phyloP scores from a whole-genome alignment of 2,329 filamentous ascomycete genomes.

The Fusarium albosuccineum region DNA sequence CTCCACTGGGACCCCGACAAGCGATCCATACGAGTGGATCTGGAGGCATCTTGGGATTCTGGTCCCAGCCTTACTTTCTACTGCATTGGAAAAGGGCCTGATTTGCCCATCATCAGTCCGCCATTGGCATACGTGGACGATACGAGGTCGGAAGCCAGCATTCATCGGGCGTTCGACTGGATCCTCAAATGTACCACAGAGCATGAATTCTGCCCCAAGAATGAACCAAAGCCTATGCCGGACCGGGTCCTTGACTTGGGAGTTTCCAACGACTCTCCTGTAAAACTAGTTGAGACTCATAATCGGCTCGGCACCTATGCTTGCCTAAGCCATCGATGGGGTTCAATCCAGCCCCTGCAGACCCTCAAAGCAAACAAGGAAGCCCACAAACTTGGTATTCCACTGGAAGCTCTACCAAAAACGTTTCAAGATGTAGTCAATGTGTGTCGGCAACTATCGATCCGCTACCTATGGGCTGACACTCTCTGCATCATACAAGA shows the following conservation, averaged over 20 bases:
- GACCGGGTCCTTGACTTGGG: slow-evolving; percentile 26
- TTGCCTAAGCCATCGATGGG: slow-evolving; percentile 27
- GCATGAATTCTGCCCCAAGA: slow-evolving; percentile 21
- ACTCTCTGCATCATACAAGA: slow-evolving; percentile 25
- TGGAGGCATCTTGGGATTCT: background rate
- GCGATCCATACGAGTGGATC: background rate
- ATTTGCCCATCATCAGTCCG: slow-evolving; percentile 8
- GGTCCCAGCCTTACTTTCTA: slow-evolving; percentile 26
- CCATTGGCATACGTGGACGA: slow-evolving; percentile 22
- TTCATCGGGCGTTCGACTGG: slow-evolving; percentile 23
- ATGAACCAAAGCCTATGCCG: slow-evolving; percentile 14
- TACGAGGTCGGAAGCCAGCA: slow-evolving; percentile 20
- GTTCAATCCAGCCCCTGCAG: slow-evolving; percentile 6
- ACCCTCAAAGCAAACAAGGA: slow-evolving; percentile 3
- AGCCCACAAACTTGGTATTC: background rate
- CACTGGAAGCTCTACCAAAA: slow-evolving; percentile 6
- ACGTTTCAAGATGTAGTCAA: slow-evolving; percentile 20
- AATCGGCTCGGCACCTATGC: slow-evolving; percentile 18
- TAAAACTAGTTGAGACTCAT: slow-evolving; percentile 12
- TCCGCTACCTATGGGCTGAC: slow-evolving; percentile 30
- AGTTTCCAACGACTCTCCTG: background rate
- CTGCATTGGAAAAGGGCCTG: background rate
- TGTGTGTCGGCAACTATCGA: slow-evolving; percentile 10
- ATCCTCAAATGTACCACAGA: slow-evolving; percentile 16
- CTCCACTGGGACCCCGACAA: slow-evolving; percentile 9